Base-by-base conservation (phyloP, 345 rosid genomes). In the Pseudoturritis turrita region DNA sequence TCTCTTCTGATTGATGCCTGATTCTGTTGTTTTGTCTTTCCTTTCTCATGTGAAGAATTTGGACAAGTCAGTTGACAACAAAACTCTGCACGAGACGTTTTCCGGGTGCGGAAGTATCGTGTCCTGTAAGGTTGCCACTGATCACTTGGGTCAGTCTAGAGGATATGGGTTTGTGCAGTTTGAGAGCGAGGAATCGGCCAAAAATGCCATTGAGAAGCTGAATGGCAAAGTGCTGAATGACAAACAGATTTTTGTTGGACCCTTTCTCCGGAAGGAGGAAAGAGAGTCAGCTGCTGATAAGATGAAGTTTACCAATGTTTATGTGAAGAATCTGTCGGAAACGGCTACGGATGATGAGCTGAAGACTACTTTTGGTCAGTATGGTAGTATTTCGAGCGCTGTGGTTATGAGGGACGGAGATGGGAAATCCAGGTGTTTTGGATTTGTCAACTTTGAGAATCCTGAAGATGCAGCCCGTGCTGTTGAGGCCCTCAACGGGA, bases 381-480 rank as follows among this genome's bases (percentile, higher is more conserved):
- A 79, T 65, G 96, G 96, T 65, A 26, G 65, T 14, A 85, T 85
- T 28, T 88, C 90, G 15, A 90, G 96, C 72, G 78, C 81, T 65
- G 94, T 85, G 33, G 81, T 88, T 63, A 90, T 88, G 91, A 85
- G 91, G 53, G 88, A 86, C 19, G 88, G 78, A 3, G 93, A 87
- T 74, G 96, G 99, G 3, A 91, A 87, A 54, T 87, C 96, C 6
- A 88, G 77, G 78, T 87, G 99, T 78, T 89, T 95, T 81, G 99
- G 99, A 55, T 95, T 95, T 82, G 93, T 95, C 56, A 95, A 95
- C 79, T 95, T 89, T 77, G 97, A 95, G 77, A 80, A 82, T 77
- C 65, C 88, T 23, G 96, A 91, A 65, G 97, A 89, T 80, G 99
- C 99, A 31, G 93, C 93, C 40, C 78, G 78, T 72, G 84, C 99